Evolutionary conservation across 768 basidiomycete species (phyloP).

Genomic region (Dacryopinax spathularia): DNA sequence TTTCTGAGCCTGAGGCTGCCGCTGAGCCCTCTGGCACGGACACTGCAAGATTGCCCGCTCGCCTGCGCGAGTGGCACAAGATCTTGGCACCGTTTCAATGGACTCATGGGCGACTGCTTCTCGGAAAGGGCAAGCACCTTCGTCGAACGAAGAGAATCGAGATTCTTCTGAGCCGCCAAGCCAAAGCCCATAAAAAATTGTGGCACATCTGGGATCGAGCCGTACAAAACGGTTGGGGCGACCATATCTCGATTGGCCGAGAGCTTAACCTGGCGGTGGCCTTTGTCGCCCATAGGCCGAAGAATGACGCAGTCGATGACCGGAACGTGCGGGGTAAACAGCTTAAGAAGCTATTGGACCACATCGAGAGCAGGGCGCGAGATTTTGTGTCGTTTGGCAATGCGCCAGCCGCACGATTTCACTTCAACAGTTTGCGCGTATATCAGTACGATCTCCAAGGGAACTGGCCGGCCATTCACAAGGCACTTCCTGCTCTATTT

Average conservation of each 20-base stretch:
- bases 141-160: not conserved
- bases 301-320: not conserved
- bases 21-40: no score
- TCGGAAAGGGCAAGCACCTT: no score
- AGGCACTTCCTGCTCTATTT: not conserved
- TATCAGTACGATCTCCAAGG: not conserved
- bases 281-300: not conserved
- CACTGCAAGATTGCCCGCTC: no score
- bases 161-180: no score
- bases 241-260: not conserved
- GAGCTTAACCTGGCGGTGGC: not conserved
- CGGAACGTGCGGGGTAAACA: not conserved
- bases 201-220: not conserved
- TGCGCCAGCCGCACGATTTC: not conserved
- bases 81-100: no score
- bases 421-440: not conserved
- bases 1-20: no score
- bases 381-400: not conserved
- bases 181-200: not conserved
- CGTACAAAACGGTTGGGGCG: not conserved
- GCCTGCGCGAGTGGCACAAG: no score
- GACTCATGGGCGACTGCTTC: no score
- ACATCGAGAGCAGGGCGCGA: not conserved
- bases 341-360: not conserved
- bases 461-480: not conserved